Evolutionary conservation across 768 basidiomycete genomes (phyloP).

Genomic region (Tephrocybe sp.): DNA sequence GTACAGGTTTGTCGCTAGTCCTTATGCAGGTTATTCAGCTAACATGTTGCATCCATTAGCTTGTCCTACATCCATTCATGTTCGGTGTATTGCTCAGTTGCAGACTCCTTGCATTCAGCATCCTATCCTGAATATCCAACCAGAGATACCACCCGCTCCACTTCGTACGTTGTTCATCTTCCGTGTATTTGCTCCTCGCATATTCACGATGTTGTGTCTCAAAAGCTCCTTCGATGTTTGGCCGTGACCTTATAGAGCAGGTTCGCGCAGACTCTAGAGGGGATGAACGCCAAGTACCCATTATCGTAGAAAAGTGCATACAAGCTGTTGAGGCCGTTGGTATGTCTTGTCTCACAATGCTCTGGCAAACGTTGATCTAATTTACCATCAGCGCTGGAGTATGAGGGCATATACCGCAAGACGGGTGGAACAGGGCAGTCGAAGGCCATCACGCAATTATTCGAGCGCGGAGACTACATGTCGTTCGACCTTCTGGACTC

Average conservation of each 20-base stretch:
- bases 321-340: conserved; percentile 87
- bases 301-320: conserved; percentile 96
- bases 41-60: conserved; percentile 41
- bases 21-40: not conserved
- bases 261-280: conserved; percentile 64
- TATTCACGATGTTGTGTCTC: conserved; percentile 15
- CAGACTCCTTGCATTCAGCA: conserved; percentile 66
- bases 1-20: conserved; percentile 62
- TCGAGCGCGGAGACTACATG: conserved; percentile 88
- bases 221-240: conserved; percentile 88
- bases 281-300: conserved; percentile 67
- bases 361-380: not conserved
- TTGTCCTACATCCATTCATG: conserved; percentile 86
- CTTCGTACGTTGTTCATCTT: conserved; percentile 36
- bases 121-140: conserved; percentile 20
- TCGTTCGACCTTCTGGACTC: conserved; percentile 86
- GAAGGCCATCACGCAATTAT: conserved; percentile 90
- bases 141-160: conserved; percentile 33
- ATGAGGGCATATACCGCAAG: conserved; percentile 98
- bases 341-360: conserved; percentile 32
- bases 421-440: conserved; percentile 91
- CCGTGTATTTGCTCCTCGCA: conserved; percentile 2
- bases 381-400: conserved; percentile 70
- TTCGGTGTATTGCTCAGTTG: conserved; percentile 76
- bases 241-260: conserved; percentile 85